Evolutionary conservation across 768 basidiomycete genomes (phyloP), one percentile per base, ranked within the genome.

Genomic region (Tylopilus plumbeoviolaceoides): DNA sequence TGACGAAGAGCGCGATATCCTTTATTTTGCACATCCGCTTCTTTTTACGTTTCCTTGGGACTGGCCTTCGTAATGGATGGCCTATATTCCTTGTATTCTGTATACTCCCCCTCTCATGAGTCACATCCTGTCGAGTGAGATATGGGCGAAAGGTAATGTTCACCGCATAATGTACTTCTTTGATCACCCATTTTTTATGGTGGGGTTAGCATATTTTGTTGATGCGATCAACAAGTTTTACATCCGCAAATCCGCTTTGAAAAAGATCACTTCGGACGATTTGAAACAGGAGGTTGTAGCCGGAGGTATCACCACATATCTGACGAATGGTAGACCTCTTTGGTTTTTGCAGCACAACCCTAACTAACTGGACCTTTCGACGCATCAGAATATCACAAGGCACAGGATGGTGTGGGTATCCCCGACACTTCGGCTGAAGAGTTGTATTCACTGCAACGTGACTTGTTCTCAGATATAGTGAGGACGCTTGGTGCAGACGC

Each of bases 241-340:
- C 18, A 30, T 59, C 20, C 66, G 66, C 12, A 65, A 66, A 39
- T 51, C 46, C 14, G 53, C 65, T 2, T 30, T 67, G 11, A 46
- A 46, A 33, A 56, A 15, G 18, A 54, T 66, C 6, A 15, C 47
- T 1, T 12, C 44, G 5, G 38, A 18, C 7, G 12, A 11, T 7
- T 47, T 63, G n/a, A 65, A 56, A 42, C 44, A 57, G 11, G 65
- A 68, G 7, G 59, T n/a, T n/a, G n/a, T n/a, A n/a, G n/a, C n/a
- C n/a, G n/a, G n/a, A n/a, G n/a, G n/a, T n/a, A n/a, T n/a, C 7
- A 33, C 30, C n/a, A 36, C 44, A 3, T 58, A 53, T 39, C 39
- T 66, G 23, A 36, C 47, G 36, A 46, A 53, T 30, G 63, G 63
- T 65, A 39, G 5, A n/a, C n/a, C n/a, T 40, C 8, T 9, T 12